phyloP scores from a whole-genome alignment of 139 green algal genomes.

The Nannochloris sp. region DNA sequence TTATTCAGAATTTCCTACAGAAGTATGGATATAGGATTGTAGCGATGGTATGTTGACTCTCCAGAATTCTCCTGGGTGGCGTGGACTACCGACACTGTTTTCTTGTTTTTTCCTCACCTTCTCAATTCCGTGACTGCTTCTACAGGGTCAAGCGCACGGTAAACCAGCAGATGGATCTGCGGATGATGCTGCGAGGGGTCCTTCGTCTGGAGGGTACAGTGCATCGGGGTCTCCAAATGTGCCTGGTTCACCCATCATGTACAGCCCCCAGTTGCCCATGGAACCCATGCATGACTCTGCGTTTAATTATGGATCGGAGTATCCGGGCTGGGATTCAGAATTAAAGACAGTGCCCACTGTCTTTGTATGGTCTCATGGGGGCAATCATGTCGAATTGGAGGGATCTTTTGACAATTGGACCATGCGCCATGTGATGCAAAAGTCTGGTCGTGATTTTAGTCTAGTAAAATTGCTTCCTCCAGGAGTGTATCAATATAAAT shows the following conservation, averaged over 20 bases:
- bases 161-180: conserved; percentile 5
- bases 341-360: conserved; percentile 78
- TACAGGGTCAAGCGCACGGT: conserved; percentile 29
- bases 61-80: too few relatives aligned
- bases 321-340: conserved; percentile 63
- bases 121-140: neutral
- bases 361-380: conserved; percentile 80
- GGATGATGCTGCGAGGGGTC: neutral
- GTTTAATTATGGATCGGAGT: conserved; percentile 44
- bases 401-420: conserved; percentile 96
- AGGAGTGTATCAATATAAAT: conserved; percentile 95
- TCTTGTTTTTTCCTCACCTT: too few relatives aligned
- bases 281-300: conserved; percentile 22
- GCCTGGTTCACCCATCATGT: conserved; percentile 76
- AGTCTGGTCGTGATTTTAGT: conserved; percentile 85
- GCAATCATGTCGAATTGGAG: conserved; percentile 81
- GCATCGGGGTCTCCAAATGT: conserved; percentile 26
- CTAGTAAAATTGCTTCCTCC: conserved; percentile 91
- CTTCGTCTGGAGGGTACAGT: neutral
- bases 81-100: too few relatives aligned
- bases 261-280: conserved; percentile 72
- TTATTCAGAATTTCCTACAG: too few relatives aligned
- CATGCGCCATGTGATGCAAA: conserved; percentile 62
- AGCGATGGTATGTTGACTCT: too few relatives aligned
- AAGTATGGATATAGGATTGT: too few relatives aligned